Evolutionary conservation across 345 rosid genomes (phyloP).

Genomic region (Euphorbia tirucalli): DNA sequence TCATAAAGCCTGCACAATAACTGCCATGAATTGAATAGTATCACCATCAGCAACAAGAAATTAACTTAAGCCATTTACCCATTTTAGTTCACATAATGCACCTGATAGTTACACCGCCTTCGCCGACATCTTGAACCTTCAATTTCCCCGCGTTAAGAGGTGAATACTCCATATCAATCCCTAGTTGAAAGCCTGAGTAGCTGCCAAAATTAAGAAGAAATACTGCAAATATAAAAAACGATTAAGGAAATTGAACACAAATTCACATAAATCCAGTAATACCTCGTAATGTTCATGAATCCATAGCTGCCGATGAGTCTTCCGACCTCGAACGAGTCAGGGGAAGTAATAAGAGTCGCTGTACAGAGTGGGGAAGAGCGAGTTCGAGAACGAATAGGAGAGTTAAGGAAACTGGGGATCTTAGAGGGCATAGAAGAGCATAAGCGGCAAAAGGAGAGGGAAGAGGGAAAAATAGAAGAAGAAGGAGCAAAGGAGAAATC

Average conservation of each 20-base stretch:
- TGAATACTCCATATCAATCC: conserved; percentile 44
- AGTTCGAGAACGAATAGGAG: conserved; percentile 17
- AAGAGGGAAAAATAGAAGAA: not conserved
- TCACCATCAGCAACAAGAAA: conserved; percentile 32
- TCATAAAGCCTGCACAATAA: conserved; percentile 82
- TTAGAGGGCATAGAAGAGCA: conserved; percentile 13
- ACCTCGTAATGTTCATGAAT: conserved; percentile 92
- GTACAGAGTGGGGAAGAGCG: conserved; percentile 39
- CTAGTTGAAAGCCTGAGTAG: conserved; percentile 61
- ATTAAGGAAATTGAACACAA: not conserved
- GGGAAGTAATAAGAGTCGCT: conserved; percentile 59
- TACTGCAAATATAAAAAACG: not conserved
- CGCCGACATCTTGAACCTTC: conserved; percentile 78
- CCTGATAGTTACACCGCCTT: conserved; percentile 89
- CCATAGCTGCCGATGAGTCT: conserved; percentile 87
- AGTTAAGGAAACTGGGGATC: conserved; percentile 20
- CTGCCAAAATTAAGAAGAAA: conserved; percentile 28
- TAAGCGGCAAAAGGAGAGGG: conserved; percentile 13
- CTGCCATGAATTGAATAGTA: conserved; percentile 38
- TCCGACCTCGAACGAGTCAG: conserved; percentile 90
- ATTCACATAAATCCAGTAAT: not conserved
- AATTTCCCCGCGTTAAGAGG: conserved; percentile 44
- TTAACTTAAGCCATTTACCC: not conserved
- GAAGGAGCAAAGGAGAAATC: conserved; percentile 19
- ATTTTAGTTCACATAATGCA: conserved; percentile 16